These are phyloP conservation scores for Sordaria brevicollis DNA, from an alignment of 495 filamentous ascomycete genomes.

Conservation along the genomic window DNA sequence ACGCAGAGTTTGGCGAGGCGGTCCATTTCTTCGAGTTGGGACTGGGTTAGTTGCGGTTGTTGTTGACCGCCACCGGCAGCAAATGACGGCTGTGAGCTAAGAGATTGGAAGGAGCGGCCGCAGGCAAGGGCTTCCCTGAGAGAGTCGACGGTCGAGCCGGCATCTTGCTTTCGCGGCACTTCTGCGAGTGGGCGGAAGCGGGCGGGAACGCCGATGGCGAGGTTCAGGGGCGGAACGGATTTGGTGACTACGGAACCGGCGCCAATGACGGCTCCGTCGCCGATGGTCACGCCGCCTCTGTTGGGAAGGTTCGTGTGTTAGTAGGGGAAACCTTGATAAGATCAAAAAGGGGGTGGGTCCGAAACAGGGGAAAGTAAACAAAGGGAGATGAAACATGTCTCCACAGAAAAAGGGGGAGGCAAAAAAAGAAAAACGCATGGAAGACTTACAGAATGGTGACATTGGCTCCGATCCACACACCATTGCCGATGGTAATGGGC, in stretches of 20 bases:
- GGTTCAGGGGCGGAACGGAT: conserved; percentile 14
- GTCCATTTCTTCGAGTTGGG: background rate
- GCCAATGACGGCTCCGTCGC: conserved; percentile 25
- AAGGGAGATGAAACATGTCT: background rate
- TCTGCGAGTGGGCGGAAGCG: conserved; percentile 7
- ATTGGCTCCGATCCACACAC: conserved; percentile 51
- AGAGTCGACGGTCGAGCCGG: background rate
- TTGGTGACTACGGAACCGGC: conserved; percentile 21
- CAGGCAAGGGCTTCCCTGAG: conserved; percentile 8
- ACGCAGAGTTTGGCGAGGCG: background rate
- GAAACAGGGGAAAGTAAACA: background rate
- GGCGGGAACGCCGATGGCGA: conserved; percentile 17
- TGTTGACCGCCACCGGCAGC: background rate
- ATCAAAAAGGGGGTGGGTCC: background rate
- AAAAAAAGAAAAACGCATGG: background rate
- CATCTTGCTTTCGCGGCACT: background rate
- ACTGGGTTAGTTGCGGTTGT: background rate
- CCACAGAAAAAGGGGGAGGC: background rate
- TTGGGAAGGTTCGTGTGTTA: background rate
- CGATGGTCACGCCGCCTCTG: conserved; percentile 24
- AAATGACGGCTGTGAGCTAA: background rate
- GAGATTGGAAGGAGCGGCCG: background rate
- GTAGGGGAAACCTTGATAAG: background rate
- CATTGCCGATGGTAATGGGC: conserved; percentile 21
- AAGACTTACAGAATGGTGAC: conserved; percentile 24